Base-by-base conservation (phyloP, 2,329 filamentous ascomycete genomes). In the Paracorniculantispora psalliotae region DNA sequence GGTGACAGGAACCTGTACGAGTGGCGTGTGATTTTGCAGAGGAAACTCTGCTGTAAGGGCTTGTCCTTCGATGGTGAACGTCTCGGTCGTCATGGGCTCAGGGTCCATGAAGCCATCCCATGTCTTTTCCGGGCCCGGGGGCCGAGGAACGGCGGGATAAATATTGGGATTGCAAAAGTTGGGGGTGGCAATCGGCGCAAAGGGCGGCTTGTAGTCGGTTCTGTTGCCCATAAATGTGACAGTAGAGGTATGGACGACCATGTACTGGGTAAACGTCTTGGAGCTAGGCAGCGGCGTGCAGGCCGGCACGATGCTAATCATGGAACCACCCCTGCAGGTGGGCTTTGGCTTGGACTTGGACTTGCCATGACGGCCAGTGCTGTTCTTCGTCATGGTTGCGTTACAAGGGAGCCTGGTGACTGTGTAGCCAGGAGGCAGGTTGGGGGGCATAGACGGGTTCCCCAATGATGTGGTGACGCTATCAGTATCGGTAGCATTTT, bases 221-320 rank as follows among this genome's bases (percentile, higher is more conserved):
- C 71, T 73, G 56, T 80, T 72, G 17, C 76, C 79, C 9, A 67
- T 72, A 67, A 80, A 79, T 19, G 80, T 83, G 52, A 77, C 71
- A 1, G 81, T 83, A 23, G 75, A 70, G 3, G 79, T 81, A 68
- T 82, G 74, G 19, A 80, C 67, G 37, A 82, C 71, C 2, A 74
- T 76, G 67, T 75, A 80, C 10, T 74, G 65, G 1, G 71, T 77
- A 4, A 73, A 61, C 7, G 69, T 67, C 47, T 74, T 71, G 19
- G 66, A 60, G 2, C 60, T 59, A 6, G 63, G 54, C 0, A 71
- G 59, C n/a, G 66, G 65, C 13, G 71, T 76, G 62, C 77, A 78
- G 6, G 68, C 64, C 13, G 67, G 61, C 13, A 63, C 62, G 3
- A 63, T 63, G 62, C 48, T 55, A 62, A 56, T 55, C 8, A 30